Base-by-base conservation (phyloP, 495 filamentous ascomycete genomes). In the Trichoderma reesei region DNA sequence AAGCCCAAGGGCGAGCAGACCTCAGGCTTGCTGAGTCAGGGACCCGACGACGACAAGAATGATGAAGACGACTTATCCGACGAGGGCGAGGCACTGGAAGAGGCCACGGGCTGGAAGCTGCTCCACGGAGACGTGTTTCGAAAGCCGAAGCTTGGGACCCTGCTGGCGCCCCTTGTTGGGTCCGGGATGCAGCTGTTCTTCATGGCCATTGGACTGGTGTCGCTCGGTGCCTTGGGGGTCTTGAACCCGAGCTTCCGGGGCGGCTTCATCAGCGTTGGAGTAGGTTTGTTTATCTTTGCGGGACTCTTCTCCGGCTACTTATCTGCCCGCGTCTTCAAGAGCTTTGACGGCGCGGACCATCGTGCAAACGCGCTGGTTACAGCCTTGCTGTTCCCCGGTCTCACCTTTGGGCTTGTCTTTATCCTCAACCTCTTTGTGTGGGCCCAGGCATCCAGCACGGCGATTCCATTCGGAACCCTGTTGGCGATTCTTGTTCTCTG, bases 61-160 rank as follows among this genome's bases (percentile, higher is more conserved):
- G 63, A 61, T 31, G 89, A 91, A 51, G 68, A 81, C 8, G 51
- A 56, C 3, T 18, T 63, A 13, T 83, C 81, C 3, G 88, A 85
- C 14, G 91, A 93, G 63, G 92, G 92, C 1, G 91, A 96, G 66
- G 73, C 78, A 5, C 72, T 91, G 3, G 92, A 97, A 67, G 92
- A 97, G 67, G 81, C 89, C 41, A 90, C 90, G 20, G 92, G 92
- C 44, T 97, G 92, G 92, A 97, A 96, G 71, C 79, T 96, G 26
- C 80, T 96, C n/a, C 92, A 97, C 69, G 91, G 86, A 16, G 92
- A 97, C 73, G 90, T 96, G n/a, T 97, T 97, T 78, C 84, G 92
- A 26, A 75, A 87, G 26, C 92, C 92, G 4, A 72, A 81, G 13
- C 84, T 88, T 72, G 90, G 90, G 48, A 83, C 86, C 36, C 80